These are phyloP conservation scores for Mycena maculata DNA, from an alignment of 768 basidiomycete species.

Conservation along the genomic window DNA sequence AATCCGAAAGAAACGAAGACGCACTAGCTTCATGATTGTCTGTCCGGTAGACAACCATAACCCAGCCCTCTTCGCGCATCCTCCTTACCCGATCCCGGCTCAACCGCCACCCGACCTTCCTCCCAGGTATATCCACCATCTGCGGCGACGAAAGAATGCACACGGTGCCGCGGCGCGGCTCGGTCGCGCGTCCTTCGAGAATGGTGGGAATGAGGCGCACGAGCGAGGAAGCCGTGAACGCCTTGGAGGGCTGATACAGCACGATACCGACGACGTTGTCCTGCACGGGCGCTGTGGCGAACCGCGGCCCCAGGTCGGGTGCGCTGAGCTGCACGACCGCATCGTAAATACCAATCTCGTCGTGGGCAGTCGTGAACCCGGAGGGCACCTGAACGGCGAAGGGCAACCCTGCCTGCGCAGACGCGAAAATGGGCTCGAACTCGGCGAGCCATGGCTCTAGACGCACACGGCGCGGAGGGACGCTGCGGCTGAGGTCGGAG, in stretches of 20 bases:
- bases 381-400: slow-evolving; percentile 40
- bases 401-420: slow-evolving; percentile 33
- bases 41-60: slow-evolving; percentile 22
- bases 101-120: slow-evolving; percentile 26
- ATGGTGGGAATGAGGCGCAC: slow-evolving; percentile 5
- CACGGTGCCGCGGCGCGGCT: background rate
- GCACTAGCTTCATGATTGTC: slow-evolving; percentile 20
- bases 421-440: slow-evolving; percentile 41
- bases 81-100: background rate
- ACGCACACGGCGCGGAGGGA: slow-evolving; percentile 39
- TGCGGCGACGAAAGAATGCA: slow-evolving; percentile 7
- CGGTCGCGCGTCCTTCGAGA: background rate
- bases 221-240: background rate
- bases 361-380: slow-evolving; percentile 28
- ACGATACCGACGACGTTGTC: slow-evolving; percentile 17
- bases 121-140: slow-evolving; percentile 1
- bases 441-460: slow-evolving; percentile 44
- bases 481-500: slow-evolving; percentile 36
- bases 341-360: slow-evolving; percentile 40
- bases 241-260: slow-evolving; percentile 13
- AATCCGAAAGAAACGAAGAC: background rate
- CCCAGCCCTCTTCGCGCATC: slow-evolving; percentile 26
- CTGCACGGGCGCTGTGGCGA: background rate
- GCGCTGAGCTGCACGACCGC: slow-evolving; percentile 30
- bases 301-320: background rate